Percentiles rank a stretch among this genome's conserved stretches.
Conservation (phyloP, 169 alveolate genomes). For the Theileria equi region DNA sequence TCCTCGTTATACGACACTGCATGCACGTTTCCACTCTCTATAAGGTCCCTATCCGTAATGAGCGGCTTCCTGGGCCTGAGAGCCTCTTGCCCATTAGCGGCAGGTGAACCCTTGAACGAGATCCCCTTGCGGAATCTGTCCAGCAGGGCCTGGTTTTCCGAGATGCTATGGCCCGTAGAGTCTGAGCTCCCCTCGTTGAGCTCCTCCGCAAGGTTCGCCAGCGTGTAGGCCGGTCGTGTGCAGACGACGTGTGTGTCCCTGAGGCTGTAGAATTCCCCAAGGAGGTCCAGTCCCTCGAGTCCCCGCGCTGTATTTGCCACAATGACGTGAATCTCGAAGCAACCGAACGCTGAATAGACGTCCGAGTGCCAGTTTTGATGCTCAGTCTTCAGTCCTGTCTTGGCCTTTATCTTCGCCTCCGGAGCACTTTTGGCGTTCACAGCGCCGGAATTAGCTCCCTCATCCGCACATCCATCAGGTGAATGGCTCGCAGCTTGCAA, state of each 20-base stretch:
- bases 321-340: conserved; percentile 33
- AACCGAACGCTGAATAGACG: conserved; percentile 24
- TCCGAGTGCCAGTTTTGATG: not conserved
- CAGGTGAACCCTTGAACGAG: not conserved
- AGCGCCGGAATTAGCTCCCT: no score
- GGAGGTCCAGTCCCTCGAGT: conserved; percentile 42
- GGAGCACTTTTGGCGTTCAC: no score
- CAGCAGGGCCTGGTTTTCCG: not conserved
- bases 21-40: conserved; percentile 6
- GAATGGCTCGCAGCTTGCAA: not conserved
- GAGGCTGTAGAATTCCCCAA: conserved; percentile 22
- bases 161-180: not conserved
- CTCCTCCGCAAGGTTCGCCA: not conserved
- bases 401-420: no score
- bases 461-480: no score
- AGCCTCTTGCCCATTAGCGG: not conserved
- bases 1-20: conserved; percentile 38
- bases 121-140: not conserved
- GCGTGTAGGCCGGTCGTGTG: conserved; percentile 50
- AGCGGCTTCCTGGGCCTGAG: not conserved
- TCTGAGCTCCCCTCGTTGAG: not conserved
- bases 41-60: conserved; percentile 11
- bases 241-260: conserved; percentile 43
- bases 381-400: not conserved
- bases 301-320: conserved; percentile 43